These are phyloP conservation scores for Juglanconis juglandina DNA, from an alignment of 2,329 filamentous ascomycete species.

Conservation along the genomic window DNA sequence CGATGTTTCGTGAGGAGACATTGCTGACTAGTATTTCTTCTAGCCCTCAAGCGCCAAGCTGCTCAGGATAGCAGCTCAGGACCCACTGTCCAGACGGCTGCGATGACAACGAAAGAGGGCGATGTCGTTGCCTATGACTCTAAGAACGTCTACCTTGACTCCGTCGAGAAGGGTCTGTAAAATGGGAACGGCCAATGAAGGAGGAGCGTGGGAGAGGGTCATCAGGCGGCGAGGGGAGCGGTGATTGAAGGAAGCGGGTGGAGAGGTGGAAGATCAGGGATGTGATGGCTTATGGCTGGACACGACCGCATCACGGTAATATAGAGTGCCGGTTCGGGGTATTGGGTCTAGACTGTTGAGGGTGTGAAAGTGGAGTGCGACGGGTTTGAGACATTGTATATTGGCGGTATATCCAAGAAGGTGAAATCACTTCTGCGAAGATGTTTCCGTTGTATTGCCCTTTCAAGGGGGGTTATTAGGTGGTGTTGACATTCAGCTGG, in stretches of 20 bases:
- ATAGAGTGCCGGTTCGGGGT: background rate
- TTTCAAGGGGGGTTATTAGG: too few species aligned
- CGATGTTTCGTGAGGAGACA: too few species aligned
- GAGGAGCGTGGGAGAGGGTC: too few species aligned
- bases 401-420: too few species aligned
- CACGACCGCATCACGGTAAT: background rate
- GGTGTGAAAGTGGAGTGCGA: background rate
- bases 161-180: conserved; percentile 35
- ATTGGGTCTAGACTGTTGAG: background rate
- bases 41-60: conserved; percentile 29
- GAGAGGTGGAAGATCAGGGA: background rate
- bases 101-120: conserved; percentile 46
- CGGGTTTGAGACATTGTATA: background rate
- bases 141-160: conserved; percentile 39
- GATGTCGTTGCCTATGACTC: conserved; percentile 44
- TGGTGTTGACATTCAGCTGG: too few species aligned
- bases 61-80: conserved; percentile 14
- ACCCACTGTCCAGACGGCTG: conserved; percentile 34
- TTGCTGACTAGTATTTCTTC: too few species aligned
- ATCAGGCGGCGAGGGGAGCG: background rate
- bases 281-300: background rate
- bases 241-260: background rate
- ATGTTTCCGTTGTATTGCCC: too few species aligned
- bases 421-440: too few species aligned
- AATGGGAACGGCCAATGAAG: background rate